Evolutionary conservation across 2,329 filamentous ascomycete species (phyloP).

Genomic region (Pseudogymnoascus sp.): DNA sequence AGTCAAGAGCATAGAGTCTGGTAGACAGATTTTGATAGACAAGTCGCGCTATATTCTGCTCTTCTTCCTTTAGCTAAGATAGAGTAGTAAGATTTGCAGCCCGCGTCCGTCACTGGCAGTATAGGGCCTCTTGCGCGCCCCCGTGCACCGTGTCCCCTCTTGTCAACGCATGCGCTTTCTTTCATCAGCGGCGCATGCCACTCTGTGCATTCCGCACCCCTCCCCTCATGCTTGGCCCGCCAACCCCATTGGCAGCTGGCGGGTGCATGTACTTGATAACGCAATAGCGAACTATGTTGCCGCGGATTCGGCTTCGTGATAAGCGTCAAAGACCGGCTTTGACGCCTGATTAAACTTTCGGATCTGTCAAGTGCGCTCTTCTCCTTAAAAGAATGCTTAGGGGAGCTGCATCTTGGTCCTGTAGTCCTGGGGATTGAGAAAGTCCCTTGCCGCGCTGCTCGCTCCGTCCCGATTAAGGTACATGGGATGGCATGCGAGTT

Average conservation of each 20-base stretch:
- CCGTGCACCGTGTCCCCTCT: conserved; percentile 5
- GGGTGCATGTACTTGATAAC: background rate
- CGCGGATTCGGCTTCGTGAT: conserved; percentile 30
- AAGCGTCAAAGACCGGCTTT: conserved; percentile 22
- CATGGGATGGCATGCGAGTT: background rate
- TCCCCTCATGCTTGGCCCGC: conserved; percentile 4
- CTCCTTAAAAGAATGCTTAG: conserved; percentile 15
- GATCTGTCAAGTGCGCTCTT: conserved; percentile 23
- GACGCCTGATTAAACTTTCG: conserved; percentile 20
- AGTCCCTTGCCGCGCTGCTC: conserved; percentile 11
- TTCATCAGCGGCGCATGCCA: background rate
- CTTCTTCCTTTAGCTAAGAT: conserved; percentile 10
- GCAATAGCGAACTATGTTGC: conserved; percentile 16
- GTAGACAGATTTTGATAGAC: conserved; percentile 8
- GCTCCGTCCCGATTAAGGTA: conserved; percentile 12
- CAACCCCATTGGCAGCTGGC: conserved; percentile 1
- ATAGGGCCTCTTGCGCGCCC: background rate
- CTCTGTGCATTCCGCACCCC: conserved; percentile 1
- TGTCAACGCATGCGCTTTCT: conserved; percentile 5
- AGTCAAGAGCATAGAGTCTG: background rate
- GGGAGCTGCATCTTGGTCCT: conserved; percentile 10
- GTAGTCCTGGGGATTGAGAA: conserved; percentile 8
- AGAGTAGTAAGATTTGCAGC: conserved; percentile 5
- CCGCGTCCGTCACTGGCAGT: conserved; percentile 7
- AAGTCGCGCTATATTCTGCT: conserved; percentile 11